These are phyloP conservation scores for Psidium friedrichsthalianum DNA, from an alignment of 345 rosid genomes.

Conservation along the genomic window DNA sequence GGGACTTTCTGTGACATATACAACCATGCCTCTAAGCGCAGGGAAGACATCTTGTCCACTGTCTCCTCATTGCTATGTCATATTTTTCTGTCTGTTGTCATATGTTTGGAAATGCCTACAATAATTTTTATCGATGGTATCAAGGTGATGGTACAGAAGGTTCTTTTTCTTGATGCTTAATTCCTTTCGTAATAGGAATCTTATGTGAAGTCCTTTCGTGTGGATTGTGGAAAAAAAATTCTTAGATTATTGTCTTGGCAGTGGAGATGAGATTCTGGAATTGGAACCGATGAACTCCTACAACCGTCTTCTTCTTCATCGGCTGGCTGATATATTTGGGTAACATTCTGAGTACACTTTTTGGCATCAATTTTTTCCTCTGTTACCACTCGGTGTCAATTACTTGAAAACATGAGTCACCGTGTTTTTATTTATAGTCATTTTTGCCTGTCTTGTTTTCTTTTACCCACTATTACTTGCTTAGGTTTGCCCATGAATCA, in stretches of 20 bases:
- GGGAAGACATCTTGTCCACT: not conserved
- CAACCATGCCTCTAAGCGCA: not conserved
- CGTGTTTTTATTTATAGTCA: not conserved
- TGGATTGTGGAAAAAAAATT: not conserved
- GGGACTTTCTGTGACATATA: not conserved
- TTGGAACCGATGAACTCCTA: conserved; percentile 67
- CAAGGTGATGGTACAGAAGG: not conserved
- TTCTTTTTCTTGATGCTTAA: not conserved
- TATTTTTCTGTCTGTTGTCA: not conserved
- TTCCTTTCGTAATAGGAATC: not conserved
- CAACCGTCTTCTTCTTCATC: conserved; percentile 55
- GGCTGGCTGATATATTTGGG: conserved; percentile 70
- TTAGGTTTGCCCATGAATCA: conserved; percentile 60
- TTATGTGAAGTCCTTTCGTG: not conserved
- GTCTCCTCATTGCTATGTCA: not conserved
- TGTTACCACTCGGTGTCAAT: not conserved
- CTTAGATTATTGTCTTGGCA: conserved; percentile 8
- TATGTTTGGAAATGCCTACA: not conserved
- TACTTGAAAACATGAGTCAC: not conserved
- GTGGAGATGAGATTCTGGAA: conserved; percentile 42
- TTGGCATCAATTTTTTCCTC: not conserved
- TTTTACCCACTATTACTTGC: not conserved
- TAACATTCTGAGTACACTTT: not conserved
- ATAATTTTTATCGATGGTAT: not conserved
- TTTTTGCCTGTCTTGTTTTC: not conserved